phyloP scores from a whole-genome alignment of 2,329 filamentous ascomycete species.

The Xylariaceae sp. region DNA sequence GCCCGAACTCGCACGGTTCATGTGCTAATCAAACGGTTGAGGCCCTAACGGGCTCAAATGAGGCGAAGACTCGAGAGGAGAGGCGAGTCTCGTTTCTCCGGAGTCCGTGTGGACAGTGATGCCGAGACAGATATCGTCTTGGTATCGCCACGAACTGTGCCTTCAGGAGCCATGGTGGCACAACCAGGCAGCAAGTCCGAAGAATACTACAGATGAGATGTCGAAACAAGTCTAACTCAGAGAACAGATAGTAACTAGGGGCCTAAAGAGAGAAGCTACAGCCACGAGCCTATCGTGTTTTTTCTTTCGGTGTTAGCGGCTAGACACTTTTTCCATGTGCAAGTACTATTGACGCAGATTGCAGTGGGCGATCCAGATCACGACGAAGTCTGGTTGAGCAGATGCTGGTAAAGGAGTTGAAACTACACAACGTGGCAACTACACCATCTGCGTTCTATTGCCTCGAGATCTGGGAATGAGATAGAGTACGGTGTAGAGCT shows the following conservation, averaged over 20 bases:
- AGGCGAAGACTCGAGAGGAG: conserved; percentile 6
- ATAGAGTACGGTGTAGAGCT: not conserved
- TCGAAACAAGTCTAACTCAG: not conserved
- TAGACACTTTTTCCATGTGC: not conserved
- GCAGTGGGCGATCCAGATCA: not conserved
- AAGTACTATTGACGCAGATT: not conserved
- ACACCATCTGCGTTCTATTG: not conserved
- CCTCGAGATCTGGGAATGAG: not conserved
- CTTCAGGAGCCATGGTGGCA: not conserved
- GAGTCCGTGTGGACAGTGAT: not conserved
- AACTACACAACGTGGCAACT: not conserved
- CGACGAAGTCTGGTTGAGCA: not conserved
- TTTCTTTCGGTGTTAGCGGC: not conserved
- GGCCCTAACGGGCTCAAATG: conserved; percentile 3
- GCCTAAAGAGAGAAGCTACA: not conserved
- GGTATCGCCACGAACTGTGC: not conserved
- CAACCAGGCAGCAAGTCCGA: not conserved
- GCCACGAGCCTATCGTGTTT: not conserved
- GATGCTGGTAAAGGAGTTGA: not conserved
- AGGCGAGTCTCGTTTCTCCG: conserved; percentile 3
- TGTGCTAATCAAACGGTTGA: conserved; percentile 17
- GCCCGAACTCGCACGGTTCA: conserved; percentile 16
- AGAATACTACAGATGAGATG: not conserved
- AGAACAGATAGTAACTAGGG: not conserved
- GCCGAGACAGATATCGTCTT: conserved; percentile 11